Percentiles rank a stretch among this genome's conserved stretches.
Evolutionary conservation across 257 asterid species (phyloP).

Genomic region (Solanum sitiens): DNA sequence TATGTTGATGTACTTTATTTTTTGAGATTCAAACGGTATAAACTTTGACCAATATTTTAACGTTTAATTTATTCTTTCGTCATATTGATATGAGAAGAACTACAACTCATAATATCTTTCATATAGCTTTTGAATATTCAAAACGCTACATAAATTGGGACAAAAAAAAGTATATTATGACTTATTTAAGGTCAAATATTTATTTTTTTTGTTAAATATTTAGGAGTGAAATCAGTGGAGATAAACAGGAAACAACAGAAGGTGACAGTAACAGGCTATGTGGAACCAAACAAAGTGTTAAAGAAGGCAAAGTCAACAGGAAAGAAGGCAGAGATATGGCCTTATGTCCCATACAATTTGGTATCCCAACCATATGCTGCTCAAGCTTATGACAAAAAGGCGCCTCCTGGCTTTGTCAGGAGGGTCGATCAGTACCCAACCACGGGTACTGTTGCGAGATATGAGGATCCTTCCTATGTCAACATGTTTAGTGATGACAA

Average conservation of each 20-base stretch:
- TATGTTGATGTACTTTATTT: neutral
- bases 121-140: neutral
- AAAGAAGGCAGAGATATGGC: conserved; percentile 87
- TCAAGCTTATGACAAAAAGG: conserved; percentile 71
- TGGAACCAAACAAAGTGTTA: conserved; percentile 61
- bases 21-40: neutral
- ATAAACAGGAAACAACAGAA: conserved; percentile 74
- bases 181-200: neutral
- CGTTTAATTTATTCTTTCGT: neutral
- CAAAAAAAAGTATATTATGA: neutral
- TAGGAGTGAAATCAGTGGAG: conserved; percentile 77
- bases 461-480: conserved; percentile 53
- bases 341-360: conserved; percentile 71
- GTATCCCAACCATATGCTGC: conserved; percentile 86
- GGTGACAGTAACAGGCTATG: conserved; percentile 69
- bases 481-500: conserved; percentile 79
- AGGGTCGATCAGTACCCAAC: conserved; percentile 30
- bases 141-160: neutral
- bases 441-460: conserved; percentile 13
- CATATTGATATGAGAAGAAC: neutral
- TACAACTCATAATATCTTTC: neutral
- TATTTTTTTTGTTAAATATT: neutral
- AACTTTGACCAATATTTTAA: neutral
- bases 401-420: conserved; percentile 80
- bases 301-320: conserved; percentile 79